Evolutionary conservation across 106 monocot species (phyloP).

Genomic region (Dendrobium catenatum): DNA sequence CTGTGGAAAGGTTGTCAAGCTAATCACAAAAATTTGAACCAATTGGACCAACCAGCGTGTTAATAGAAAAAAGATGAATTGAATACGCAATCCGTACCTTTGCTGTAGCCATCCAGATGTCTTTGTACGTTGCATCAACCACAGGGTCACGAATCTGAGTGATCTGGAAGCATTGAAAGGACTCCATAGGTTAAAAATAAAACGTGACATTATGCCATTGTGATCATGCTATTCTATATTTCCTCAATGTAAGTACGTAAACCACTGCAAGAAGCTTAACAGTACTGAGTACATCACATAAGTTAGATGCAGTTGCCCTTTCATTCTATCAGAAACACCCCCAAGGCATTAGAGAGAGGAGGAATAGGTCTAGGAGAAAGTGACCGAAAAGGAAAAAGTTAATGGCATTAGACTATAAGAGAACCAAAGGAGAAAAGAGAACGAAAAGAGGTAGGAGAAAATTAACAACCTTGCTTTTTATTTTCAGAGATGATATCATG

Average conservation of each 20-base stretch:
- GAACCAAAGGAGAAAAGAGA: no score
- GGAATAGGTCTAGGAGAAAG: background rate
- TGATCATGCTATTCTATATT: background rate
- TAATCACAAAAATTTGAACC: background rate
- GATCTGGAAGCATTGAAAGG: slow-evolving; percentile 36
- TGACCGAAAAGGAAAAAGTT: background rate
- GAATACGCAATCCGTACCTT: slow-evolving; percentile 45
- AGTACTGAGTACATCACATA: no score
- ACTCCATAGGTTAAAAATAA: background rate
- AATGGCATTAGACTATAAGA: background rate
- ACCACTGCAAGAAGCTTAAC: background rate
- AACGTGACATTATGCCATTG: background rate
- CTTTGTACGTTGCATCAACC: slow-evolving; percentile 72
- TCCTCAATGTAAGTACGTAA: background rate
- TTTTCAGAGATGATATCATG: no score
- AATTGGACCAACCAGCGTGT: background rate
- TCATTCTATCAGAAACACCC: background rate
- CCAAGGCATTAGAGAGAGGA: background rate
- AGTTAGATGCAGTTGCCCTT: no score
- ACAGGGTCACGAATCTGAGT: slow-evolving; percentile 75
- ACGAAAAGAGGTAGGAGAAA: no score
- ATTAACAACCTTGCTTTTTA: no score
- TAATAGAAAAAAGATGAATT: background rate
- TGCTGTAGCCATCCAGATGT: slow-evolving; percentile 93
- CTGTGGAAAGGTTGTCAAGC: background rate